Base-by-base conservation (phyloP, 1,139 yeast genomes). In the Candida smagusa region DNA sequence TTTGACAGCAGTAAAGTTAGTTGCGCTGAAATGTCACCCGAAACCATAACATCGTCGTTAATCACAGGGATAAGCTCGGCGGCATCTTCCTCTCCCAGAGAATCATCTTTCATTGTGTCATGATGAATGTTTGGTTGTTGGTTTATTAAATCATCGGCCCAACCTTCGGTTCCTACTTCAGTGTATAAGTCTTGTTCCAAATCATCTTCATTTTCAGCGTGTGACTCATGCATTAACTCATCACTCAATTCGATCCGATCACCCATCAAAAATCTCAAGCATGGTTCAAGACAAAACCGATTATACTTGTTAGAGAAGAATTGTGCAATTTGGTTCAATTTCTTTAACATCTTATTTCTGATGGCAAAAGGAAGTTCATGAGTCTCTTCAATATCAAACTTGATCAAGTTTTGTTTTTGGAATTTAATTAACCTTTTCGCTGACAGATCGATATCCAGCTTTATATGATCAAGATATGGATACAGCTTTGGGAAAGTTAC, bases 181-280 rank as follows among this genome's bases (percentile, higher is more conserved):
- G 58, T 44, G 7, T 50, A 58, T 1, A 52, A 58, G 3, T 50
- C 49, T 12, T n/a, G 13, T 6, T 50, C 59, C 2, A 52, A 58
- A 3, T 50, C 49, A 2, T 48, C 52, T 9, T 52, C 50, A n/a
- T 48, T 49, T 3, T 50, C 48, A 7, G 42, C 46, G 27, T 46
- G 43, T n/a, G 26, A 21, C 9, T 52, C 61, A 9, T 50, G 42
- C 53, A 67, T 57, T 25, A 59, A 43, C 1, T 57, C 56, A 30
- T 68, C 74, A 29, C 63, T 60, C 21, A 85, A 53, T 22, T 76
- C 77, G 3, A 88, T 71, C 39, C 80, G 77, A 46, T 90, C 97
- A 1, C 98, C 98, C 65, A 89, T 68, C 4, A 92, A 65, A 50
- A 71, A 84, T 36, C 96, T 61, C 41, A 92, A 62, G 48, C 95